These are phyloP conservation scores for Metarhizium brunneum DNA, from an alignment of 2,329 filamentous ascomycete genomes.

Conservation along the genomic window DNA sequence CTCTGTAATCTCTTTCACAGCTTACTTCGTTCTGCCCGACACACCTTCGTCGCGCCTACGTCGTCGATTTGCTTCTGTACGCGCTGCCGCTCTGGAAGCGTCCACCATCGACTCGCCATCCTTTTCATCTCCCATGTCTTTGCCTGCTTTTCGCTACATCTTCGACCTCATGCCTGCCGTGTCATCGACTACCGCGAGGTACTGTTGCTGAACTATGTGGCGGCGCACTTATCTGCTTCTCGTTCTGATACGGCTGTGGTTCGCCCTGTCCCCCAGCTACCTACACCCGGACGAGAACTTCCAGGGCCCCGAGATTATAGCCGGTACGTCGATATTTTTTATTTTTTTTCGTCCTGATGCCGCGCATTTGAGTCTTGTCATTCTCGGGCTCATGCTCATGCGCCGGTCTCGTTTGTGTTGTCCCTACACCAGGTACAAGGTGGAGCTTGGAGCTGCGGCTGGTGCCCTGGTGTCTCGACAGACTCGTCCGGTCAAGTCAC, in stretches of 20 bases:
- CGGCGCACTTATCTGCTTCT: slow-evolving; percentile 80
- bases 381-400: background rate
- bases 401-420: no score
- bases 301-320: slow-evolving; percentile 93
- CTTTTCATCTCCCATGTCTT: slow-evolving; percentile 11
- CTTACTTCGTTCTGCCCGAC: background rate
- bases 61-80: slow-evolving; percentile 3
- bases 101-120: slow-evolving; percentile 1
- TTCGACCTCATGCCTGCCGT: slow-evolving; percentile 18
- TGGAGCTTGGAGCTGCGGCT: background rate
- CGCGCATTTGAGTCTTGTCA: background rate
- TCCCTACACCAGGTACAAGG: background rate
- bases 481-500: background rate
- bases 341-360: background rate
- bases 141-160: slow-evolving; percentile 1
- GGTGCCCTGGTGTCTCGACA: background rate
- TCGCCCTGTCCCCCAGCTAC: slow-evolving; percentile 90
- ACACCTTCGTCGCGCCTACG: background rate
- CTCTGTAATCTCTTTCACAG: background rate
- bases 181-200: slow-evolving; percentile 8
- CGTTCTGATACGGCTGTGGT: slow-evolving; percentile 81
- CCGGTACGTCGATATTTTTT: slow-evolving; percentile 56
- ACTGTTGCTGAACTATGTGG: slow-evolving; percentile 57
- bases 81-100: slow-evolving; percentile 5
- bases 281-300: slow-evolving; percentile 98